Evolutionary conservation across 805 yeast species (phyloP), one percentile per base, ranked within the genome.

Genomic region (Wickerhamomyces chambardii): DNA sequence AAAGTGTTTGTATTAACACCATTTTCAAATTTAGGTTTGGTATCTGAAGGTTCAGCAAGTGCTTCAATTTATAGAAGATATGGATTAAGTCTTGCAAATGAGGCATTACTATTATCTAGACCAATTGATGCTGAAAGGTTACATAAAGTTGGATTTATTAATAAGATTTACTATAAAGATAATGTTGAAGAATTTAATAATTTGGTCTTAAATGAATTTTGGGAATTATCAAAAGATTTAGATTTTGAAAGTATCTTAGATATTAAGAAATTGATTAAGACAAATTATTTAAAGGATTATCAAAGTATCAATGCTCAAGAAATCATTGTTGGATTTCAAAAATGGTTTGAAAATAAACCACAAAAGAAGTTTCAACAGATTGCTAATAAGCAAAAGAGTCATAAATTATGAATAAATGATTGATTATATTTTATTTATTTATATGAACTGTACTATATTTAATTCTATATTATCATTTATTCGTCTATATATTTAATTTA

Each of bases 21-120:
- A 6, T 86, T 86, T 58, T 75, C 87, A 30, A 81, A 79, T 51
- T 68, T 86, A 45, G 94, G 95, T 2, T 69, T 86, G 46, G 87
- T 83, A 3, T 75, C 82, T 40, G 96, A 86, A 56, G 95, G 95
- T 37, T 84, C 78, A 4, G 61, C 84, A 2, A 73, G 85, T 14
- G 70, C 76, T 8, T 73, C 90, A 4, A 64, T 86, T 35, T 75
- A 83, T 17, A 54, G 65, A 45, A 70, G 94, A 48, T 61, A 86
- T 38, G 95, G 95, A 2, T 63, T 76, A 61, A 75, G 84, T 41
- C 70, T 66, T 42, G 77, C 92, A 14, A 68, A 78, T 35, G 89
- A 85, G 58, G 84, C 85, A 3, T 61, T 86, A 30, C 61, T 85
- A 43, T 68, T 83, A 33, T 75, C 84, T 3, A 73, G 71, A 52